Base-by-base conservation (phyloP, 495 filamentous ascomycete genomes). In the Rhizodiscina lignyota region DNA sequence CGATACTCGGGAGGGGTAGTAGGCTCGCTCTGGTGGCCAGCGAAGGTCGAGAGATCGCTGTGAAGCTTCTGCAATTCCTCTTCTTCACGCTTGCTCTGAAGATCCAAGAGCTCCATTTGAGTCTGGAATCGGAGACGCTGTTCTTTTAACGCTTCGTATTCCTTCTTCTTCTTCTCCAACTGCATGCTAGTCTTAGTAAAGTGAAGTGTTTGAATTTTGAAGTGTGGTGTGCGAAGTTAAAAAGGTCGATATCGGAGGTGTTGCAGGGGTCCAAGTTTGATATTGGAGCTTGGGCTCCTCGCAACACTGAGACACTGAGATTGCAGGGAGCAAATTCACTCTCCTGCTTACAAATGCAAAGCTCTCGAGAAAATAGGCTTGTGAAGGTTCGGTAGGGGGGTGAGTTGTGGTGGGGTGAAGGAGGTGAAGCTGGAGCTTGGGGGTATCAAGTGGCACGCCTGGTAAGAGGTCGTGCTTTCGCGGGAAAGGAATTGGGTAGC, bases 1-100 rank as follows among this genome's bases (percentile, higher is more conserved):
- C 72, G 77, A 51, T 84, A 83, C 53, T 96, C 89, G 15, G 89
- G 89, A n/a, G 89, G 89, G 13, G 91, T 97, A 10, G 89, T 93
- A 5, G 87, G 87, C 58, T 96, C 86, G 35, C 84, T 87, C 54
- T 83, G 75, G 38, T 83, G 77, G 23, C 81, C 81, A 40, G 68
- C 56, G 57, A 69, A 59, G 53, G 68, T 55, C 44, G 72, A 59
- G 42, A 94, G 59, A 36, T 84, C 79, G 45, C 80, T 74, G 39
- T 78, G 75, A 53, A 94, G 76, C 53, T 76, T 70, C 19, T 74
- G 72, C 50, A 94, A 76, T 47, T 94, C 83, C 33, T 72, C 68
- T 51, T 83, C 82, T 45, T 89, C 80, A 41, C 61, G 68, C 29
- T 77, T 72, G 50, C 84, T 74, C 51, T 86, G 79, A 40, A 84